Conservation (phyloP, 306 rosid species). For the Cucurbita pepo region DNA sequence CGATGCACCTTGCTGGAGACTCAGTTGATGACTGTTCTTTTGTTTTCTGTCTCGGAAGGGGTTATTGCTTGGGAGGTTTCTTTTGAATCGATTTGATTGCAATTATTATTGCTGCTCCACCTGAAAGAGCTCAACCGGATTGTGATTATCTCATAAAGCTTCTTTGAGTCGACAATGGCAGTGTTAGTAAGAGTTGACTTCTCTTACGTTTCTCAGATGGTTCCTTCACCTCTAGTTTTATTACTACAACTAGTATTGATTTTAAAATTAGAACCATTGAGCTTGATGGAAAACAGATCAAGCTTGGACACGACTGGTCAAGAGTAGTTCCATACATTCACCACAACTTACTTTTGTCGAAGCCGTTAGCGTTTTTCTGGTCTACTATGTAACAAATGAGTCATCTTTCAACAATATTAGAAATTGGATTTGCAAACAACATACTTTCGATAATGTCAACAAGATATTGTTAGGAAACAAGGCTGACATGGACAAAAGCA, state of each 20-base stretch:
- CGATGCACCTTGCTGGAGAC: slow-evolving; percentile 21
- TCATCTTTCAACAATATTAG: slow-evolving; percentile 89
- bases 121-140: too few species aligned
- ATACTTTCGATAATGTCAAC: slow-evolving; percentile 86
- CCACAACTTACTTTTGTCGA: slow-evolving; percentile 90
- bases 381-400: slow-evolving; percentile 84
- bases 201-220: slow-evolving; percentile 94
- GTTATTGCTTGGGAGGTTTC: background rate
- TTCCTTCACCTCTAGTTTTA: slow-evolving; percentile 83
- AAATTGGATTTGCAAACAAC: slow-evolving; percentile 94
- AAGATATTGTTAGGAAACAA: slow-evolving; percentile 92
- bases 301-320: slow-evolving; percentile 96
- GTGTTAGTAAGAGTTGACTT: slow-evolving; percentile 77
- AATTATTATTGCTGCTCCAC: slow-evolving; percentile 1
- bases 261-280: slow-evolving; percentile 86
- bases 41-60: slow-evolving; percentile 22
- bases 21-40: slow-evolving; percentile 5
- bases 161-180: too few species aligned
- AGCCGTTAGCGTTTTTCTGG: slow-evolving; percentile 92
- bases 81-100: background rate
- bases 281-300: slow-evolving; percentile 79
- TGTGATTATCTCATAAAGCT: too few species aligned
- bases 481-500: slow-evolving; percentile 94
- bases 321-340: slow-evolving; percentile 85
- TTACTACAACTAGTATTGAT: slow-evolving; percentile 85